phyloP scores from a whole-genome alignment of 2,329 filamentous ascomycete species.

The Stemphylium vesicarium region DNA sequence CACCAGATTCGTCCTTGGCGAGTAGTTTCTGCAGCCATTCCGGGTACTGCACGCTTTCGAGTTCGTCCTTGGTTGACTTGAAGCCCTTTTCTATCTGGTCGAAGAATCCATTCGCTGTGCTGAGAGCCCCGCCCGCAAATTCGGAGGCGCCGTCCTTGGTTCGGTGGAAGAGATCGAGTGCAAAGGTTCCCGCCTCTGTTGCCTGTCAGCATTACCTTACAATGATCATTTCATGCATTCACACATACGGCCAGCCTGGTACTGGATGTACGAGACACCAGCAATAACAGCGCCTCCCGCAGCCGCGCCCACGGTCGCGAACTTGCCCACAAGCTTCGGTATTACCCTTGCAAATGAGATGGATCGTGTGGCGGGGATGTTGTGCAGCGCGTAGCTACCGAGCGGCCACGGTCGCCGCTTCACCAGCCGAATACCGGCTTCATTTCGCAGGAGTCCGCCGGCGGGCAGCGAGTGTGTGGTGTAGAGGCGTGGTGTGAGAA shows the following conservation, averaged over 20 bases:
- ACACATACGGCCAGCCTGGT: slow-evolving; percentile 84
- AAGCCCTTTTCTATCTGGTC: slow-evolving; percentile 81
- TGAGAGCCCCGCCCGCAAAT: slow-evolving; percentile 73
- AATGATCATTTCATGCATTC: not conserved
- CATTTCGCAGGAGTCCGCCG: slow-evolving; percentile 48
- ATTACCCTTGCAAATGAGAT: slow-evolving; percentile 73
- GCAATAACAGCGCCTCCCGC: slow-evolving; percentile 89
- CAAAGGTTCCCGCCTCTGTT: slow-evolving; percentile 76
- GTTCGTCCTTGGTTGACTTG: slow-evolving; percentile 80
- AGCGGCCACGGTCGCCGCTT: slow-evolving; percentile 74
- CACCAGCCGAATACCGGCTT: slow-evolving; percentile 43
- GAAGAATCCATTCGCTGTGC: slow-evolving; percentile 74
- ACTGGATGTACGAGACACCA: slow-evolving; percentile 89
- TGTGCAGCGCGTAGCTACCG: slow-evolving; percentile 81
- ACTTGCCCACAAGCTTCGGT: slow-evolving; percentile 89
- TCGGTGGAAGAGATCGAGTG: slow-evolving; percentile 74
- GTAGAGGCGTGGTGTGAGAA: slow-evolving; percentile 62
- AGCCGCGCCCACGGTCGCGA: slow-evolving; percentile 85
- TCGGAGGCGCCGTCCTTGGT: slow-evolving; percentile 73
- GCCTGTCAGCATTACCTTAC: slow-evolving; percentile 49
- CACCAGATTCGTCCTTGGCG: slow-evolving; percentile 47
- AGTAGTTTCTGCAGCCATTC: slow-evolving; percentile 81
- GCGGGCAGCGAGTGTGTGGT: slow-evolving; percentile 42
- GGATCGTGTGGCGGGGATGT: slow-evolving; percentile 68
- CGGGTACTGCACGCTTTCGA: slow-evolving; percentile 72